Base-by-base conservation (phyloP, 2,329 filamentous ascomycete species). In the Ramularia collo-cygni region DNA sequence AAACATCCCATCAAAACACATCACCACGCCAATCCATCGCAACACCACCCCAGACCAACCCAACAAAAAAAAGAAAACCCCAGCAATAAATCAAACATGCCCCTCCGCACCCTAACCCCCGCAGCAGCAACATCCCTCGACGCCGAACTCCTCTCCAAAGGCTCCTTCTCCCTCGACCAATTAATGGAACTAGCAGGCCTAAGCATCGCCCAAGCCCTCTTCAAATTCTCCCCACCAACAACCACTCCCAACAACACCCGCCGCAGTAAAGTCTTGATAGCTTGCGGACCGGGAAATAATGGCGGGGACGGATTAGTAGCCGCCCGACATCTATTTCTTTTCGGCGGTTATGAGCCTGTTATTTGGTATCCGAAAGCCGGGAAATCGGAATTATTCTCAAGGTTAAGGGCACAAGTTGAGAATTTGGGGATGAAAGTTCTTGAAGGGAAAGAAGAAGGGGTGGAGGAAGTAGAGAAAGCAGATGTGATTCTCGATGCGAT, bases 111-210 rank as follows among this genome's bases (percentile, higher is more conserved):
- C 17, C 75, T 98, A 17, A 83, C 82, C 8, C 82, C 90, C 29
- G 88, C 92, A 65, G 85, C 87, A 49, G 92, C 92, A 0, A 83
- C 85, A 0, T 84, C 86, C 34, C 76, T 98, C 13, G 92, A 98
- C 61, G 81, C 85, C 63, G 90, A 98, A 61, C 80, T 98, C 47
- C 96, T 98, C 89, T 85, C 79, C 59, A 78, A 81, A 1, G 77
- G 78, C 28, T 88, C 85, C 7, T 98, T 95, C 66, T 94, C 87
- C 8, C 76, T 98, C 40, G 92, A 96, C 60, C 92, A 98, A 65
- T 71, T 98, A 35, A 96, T 98, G 92, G 92, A 96, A 61, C 70
- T 98, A 6, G 92, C 92, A 30, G 92, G 92, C 0, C 74, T 98
- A 1, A 89, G 88, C 1, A 88, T 96, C 17, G 90, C 90, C 9